Percentiles rank a stretch among this genome's conserved stretches.
These are phyloP conservation scores for Chytriomyces confervae DNA, from an alignment of 192 early-diverging fungal species.

Conservation along the genomic window DNA sequence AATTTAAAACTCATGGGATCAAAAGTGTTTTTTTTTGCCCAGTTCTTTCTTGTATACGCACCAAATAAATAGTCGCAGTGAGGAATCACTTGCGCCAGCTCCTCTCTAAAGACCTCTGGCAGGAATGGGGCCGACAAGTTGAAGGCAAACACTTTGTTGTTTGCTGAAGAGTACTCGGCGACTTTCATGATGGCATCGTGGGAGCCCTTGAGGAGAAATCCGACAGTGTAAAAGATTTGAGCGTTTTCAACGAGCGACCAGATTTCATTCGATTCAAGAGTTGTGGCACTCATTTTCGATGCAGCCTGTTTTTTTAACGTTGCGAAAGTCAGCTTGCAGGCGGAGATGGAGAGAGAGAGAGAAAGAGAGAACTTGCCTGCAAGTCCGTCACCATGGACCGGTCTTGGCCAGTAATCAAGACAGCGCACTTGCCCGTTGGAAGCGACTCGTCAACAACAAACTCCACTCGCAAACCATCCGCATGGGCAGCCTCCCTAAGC, in stretches of 20 bases:
- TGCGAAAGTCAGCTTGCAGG: background rate
- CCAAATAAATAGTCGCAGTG: slow-evolving; percentile 86
- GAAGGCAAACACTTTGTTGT: slow-evolving; percentile 77
- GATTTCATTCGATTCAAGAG: slow-evolving; percentile 60
- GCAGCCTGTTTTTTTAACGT: background rate
- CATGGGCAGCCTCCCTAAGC: slow-evolving; percentile 70
- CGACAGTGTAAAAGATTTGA: slow-evolving; percentile 80
- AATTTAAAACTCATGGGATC: no score
- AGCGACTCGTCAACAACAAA: slow-evolving; percentile 67
- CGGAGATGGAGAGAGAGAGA: slow-evolving; percentile 41
- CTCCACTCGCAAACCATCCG: slow-evolving; percentile 76
- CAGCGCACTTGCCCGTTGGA: slow-evolving; percentile 85
- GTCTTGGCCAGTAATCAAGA: slow-evolving; percentile 74
- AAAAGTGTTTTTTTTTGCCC: background rate
- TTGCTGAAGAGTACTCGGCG: slow-evolving; percentile 76
- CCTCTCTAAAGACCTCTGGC: slow-evolving; percentile 77
- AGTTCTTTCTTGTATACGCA: background rate
- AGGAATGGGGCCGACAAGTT: slow-evolving; percentile 90
- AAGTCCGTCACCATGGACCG: slow-evolving; percentile 86
- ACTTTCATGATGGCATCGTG: slow-evolving; percentile 73
- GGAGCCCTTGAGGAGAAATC: slow-evolving; percentile 84
- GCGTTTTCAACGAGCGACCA: slow-evolving; percentile 80
- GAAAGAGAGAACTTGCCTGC: slow-evolving; percentile 77
- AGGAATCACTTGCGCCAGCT: slow-evolving; percentile 68
- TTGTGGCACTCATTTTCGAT: background rate